Percentiles rank a stretch among this genome's conserved stretches.
Evolutionary conservation across 495 filamentous ascomycete genomes (phyloP).

Genomic region (Xylaria telfairii): DNA sequence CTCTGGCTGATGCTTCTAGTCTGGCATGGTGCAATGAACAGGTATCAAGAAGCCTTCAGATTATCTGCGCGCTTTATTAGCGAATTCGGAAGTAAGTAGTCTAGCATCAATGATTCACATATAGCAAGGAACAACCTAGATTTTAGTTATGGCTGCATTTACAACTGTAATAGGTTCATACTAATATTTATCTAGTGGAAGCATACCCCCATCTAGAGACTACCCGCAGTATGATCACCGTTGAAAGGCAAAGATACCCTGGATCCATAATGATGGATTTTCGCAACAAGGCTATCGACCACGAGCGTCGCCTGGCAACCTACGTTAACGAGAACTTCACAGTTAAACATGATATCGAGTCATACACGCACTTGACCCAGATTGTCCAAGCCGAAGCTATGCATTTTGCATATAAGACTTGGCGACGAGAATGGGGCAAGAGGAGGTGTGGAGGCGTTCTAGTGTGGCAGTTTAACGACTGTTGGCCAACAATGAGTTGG

Average conservation of each 20-base stretch:
- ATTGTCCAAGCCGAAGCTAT: slow-evolving; percentile 81
- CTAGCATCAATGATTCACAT: slow-evolving; percentile 42
- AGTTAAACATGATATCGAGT: slow-evolving; percentile 50
- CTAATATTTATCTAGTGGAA: slow-evolving; percentile 60
- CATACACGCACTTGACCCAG: slow-evolving; percentile 78
- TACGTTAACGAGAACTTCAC: slow-evolving; percentile 80
- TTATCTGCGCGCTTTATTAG: slow-evolving; percentile 78
- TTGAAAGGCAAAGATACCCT: slow-evolving; percentile 67
- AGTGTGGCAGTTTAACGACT: slow-evolving; percentile 95
- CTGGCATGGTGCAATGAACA: slow-evolving; percentile 80
- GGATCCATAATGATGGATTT: slow-evolving; percentile 80
- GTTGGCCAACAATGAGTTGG: slow-evolving; percentile 85
- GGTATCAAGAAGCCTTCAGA: slow-evolving; percentile 75
- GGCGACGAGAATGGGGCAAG: slow-evolving; percentile 73
- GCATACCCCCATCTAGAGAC: slow-evolving; percentile 82
- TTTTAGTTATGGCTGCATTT: slow-evolving; percentile 29
- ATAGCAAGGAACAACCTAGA: neutral
- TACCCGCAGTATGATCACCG: slow-evolving; percentile 70
- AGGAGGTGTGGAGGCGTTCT: slow-evolving; percentile 78
- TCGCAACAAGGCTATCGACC: slow-evolving; percentile 84
- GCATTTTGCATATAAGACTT: slow-evolving; percentile 75
- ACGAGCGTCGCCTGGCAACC: slow-evolving; percentile 74
- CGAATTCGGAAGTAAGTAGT: slow-evolving; percentile 82
- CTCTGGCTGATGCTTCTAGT: slow-evolving; percentile 45
- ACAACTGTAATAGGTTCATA: slow-evolving; percentile 63